A percentile compares a stretch with the other conserved stretches of the same genome.
Conservation (phyloP, 2,329 filamentous ascomycete genomes). For the Phialocephala sp. region DNA sequence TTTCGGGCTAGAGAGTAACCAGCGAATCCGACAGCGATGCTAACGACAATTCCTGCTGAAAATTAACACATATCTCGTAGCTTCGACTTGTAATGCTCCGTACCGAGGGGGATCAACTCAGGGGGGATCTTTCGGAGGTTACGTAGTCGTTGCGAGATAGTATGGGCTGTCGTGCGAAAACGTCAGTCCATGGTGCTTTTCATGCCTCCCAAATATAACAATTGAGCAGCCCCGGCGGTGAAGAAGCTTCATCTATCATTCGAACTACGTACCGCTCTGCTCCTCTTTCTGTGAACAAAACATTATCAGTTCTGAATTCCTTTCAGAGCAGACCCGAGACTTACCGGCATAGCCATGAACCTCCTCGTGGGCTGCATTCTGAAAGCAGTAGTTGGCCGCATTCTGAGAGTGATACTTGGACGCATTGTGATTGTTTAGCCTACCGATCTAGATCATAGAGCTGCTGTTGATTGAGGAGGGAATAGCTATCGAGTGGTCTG, state of each 20-base stretch:
- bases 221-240: conserved; percentile 22
- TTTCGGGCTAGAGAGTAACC: conserved; percentile 83
- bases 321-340: conserved; percentile 43
- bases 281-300: conserved; percentile 61
- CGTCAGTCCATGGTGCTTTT: conserved; percentile 30
- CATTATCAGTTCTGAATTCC: conserved; percentile 39
- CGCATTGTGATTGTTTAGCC: conserved; percentile 39
- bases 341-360: conserved; percentile 77
- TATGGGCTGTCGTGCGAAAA: conserved; percentile 72
- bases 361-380: conserved; percentile 70
- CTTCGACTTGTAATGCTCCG: conserved; percentile 42
- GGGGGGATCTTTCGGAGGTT: conserved; percentile 88
- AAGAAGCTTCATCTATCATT: conserved; percentile 20
- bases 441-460: conserved; percentile 23
- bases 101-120: conserved; percentile 95
- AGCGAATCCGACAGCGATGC: conserved; percentile 81
- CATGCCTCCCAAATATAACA: conserved; percentile 14
- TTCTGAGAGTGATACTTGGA: conserved; percentile 66
- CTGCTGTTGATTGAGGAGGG: conserved; percentile 26
- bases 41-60: conserved; percentile 74
- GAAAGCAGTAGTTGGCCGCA: conserved; percentile 67
- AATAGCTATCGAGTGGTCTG: conserved; percentile 27
- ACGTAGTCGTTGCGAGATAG: conserved; percentile 92
- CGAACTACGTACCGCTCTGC: conserved; percentile 65
- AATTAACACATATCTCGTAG: conserved; percentile 36